phyloP scores from a whole-genome alignment of 805 yeast species.

The Candida koratica region DNA sequence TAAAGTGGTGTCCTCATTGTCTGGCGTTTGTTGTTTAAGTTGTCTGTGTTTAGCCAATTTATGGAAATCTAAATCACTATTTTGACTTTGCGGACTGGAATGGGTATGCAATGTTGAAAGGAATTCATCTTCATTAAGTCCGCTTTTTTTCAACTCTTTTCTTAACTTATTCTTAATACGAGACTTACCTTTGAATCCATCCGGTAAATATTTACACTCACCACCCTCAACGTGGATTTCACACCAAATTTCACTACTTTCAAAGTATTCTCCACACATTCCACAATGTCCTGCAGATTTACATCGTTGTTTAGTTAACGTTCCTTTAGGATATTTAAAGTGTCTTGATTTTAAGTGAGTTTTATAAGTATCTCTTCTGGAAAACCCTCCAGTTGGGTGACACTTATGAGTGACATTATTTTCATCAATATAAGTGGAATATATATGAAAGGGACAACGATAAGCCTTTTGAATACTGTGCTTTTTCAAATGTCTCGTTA shows the following conservation, averaged over 20 bases:
- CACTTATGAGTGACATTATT: slow-evolving; percentile 43
- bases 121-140: slow-evolving; percentile 16
- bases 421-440: slow-evolving; percentile 35
- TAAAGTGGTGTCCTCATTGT: not conserved
- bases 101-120: slow-evolving; percentile 5
- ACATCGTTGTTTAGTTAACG: slow-evolving; percentile 43
- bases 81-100: slow-evolving; percentile 8
- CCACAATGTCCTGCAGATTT: slow-evolving; percentile 48
- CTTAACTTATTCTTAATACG: slow-evolving; percentile 40
- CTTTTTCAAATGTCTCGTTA: slow-evolving; percentile 53
- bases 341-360: slow-evolving; percentile 56
- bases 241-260: slow-evolving; percentile 49
- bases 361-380: slow-evolving; percentile 57
- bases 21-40: not conserved
- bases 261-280: slow-evolving; percentile 50
- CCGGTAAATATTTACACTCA: slow-evolving; percentile 43
- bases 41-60: slow-evolving; percentile 6
- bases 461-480: slow-evolving; percentile 50
- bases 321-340: slow-evolving; percentile 55
- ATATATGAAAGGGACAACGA: slow-evolving; percentile 48
- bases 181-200: slow-evolving; percentile 43
- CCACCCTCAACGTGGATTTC: slow-evolving; percentile 48
- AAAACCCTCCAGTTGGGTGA: slow-evolving; percentile 56
- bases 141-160: slow-evolving; percentile 32
- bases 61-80: slow-evolving; percentile 5